Evolutionary conservation across 2,329 filamentous ascomycete genomes (phyloP), one percentile per base, ranked within the genome.

Genomic region (Gyromitra esculenta): DNA sequence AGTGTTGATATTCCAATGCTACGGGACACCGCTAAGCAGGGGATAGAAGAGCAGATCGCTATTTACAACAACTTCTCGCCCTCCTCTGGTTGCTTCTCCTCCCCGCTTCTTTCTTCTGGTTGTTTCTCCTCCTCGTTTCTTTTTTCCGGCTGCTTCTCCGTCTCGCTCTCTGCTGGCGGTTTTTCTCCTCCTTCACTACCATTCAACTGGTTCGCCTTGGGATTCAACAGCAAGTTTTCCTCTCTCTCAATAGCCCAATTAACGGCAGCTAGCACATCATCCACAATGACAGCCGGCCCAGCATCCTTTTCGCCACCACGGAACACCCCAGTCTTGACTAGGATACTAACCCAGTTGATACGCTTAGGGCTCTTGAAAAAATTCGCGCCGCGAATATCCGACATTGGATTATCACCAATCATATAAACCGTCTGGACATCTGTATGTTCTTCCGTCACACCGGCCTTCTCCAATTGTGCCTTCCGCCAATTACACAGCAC

Each of bases 341-440:
- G 84, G 18, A 96, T 87, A 56, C 91, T 91, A 52, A 87, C 85
- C 94, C 94, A 97, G 75, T 89, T 86, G n/a, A 89, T 92, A 7
- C 90, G 91, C 73, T 87, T 84, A 2, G 87, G 85, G 78, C 91
- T 92, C 57, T 85, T 81, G 82, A 91, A 97, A 59, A 88, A 87
- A 82, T 97, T 97, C 21, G 93, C 94, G 5, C 96, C 96, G 4
- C 89, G 86, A 79, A 99, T 97, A 83, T 99, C 96, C 80, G 92
- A 96, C 82, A 93, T 93, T 4, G 92, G 92, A 81, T 95, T 95
- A 82, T 95, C 92, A 5, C 96, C 96, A 54, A 98, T 89, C 95
- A 98, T 98, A 84, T 97, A 98, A 9, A 98, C 94, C 56, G 87
- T 88, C 81, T 87, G 86, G 71, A 97, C 86, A 21, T 81, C 83